phyloP scores from a whole-genome alignment of 179 eudicot species.

The Vitellaria paradoxa region DNA sequence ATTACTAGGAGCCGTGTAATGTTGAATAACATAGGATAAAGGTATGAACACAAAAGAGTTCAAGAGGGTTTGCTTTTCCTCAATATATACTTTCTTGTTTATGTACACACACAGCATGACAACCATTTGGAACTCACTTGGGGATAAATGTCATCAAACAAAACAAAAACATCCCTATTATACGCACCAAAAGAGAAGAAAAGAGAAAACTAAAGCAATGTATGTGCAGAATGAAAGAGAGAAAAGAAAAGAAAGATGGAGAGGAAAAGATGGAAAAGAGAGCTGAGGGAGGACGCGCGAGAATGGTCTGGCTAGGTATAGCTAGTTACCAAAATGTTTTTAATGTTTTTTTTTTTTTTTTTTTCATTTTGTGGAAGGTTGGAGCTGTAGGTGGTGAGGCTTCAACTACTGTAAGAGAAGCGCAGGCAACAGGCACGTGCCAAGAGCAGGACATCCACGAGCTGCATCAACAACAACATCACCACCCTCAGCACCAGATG shows the following conservation, averaged over 20 bases:
- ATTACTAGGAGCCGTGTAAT: background rate
- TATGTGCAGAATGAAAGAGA: conserved; percentile 14
- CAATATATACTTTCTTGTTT: conserved; percentile 17
- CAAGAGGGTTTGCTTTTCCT: conserved; percentile 20
- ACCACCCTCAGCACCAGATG: conserved; percentile 30
- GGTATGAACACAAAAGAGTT: conserved; percentile 5
- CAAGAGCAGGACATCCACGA: conserved; percentile 34
- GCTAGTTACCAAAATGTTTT: conserved; percentile 9
- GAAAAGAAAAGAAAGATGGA: conserved; percentile 14
- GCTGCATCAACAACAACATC: conserved; percentile 40
- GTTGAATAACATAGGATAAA: background rate
- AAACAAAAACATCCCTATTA: conserved; percentile 1
- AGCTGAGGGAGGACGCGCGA: background rate
- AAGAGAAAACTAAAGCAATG: conserved; percentile 14
- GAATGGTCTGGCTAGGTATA: background rate
- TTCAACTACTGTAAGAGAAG: conserved; percentile 48
- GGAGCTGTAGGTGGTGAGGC: conserved; percentile 49
- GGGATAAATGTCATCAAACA: conserved; percentile 19
- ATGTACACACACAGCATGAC: conserved; percentile 21
- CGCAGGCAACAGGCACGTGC: conserved; percentile 39
- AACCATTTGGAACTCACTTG: conserved; percentile 26
- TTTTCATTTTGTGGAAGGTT: conserved; percentile 32
- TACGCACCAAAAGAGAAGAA: conserved; percentile 19
- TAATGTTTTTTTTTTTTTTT: background rate
- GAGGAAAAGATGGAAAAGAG: conserved; percentile 5